Conservation (phyloP, 1,284 basidiomycete species). For the Caloboletus inedulis region DNA sequence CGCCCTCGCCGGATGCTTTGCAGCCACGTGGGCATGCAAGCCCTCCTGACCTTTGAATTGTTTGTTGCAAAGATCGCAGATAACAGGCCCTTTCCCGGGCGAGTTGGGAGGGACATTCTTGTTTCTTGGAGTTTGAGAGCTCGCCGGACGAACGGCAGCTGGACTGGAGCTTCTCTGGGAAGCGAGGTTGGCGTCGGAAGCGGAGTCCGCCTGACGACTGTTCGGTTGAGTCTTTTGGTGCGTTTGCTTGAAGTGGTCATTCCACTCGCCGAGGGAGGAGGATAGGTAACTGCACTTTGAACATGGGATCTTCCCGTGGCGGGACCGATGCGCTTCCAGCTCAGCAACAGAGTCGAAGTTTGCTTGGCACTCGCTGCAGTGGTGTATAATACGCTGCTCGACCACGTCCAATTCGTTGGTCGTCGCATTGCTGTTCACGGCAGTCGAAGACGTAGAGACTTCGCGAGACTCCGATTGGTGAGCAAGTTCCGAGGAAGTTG, state of each 20-base stretch:
- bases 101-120: conserved; percentile 3
- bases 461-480: conserved; percentile 4
- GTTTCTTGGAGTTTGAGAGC: conserved; percentile 16
- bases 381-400: conserved; percentile 9
- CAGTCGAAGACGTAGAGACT: background rate
- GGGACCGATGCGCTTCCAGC: conserved; percentile 24
- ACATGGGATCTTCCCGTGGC: conserved; percentile 25
- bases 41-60: conserved; percentile 20
- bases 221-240: conserved; percentile 14
- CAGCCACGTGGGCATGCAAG: conserved; percentile 24
- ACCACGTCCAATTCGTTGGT: background rate
- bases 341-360: conserved; percentile 19
- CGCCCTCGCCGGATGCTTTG: conserved; percentile 25
- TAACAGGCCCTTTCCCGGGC: conserved; percentile 7
- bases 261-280: conserved; percentile 29
- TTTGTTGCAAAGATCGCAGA: conserved; percentile 31
- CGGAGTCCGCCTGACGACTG: conserved; percentile 4
- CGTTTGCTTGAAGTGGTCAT: conserved; percentile 23
- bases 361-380: conserved; percentile 22
- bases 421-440: background rate
- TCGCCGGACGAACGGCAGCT: conserved; percentile 10
- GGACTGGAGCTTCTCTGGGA: conserved; percentile 19
- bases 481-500: conserved; percentile 4
- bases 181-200: conserved; percentile 1
- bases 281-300: conserved; percentile 24